phyloP scores from a whole-genome alignment of 1,284 basidiomycete genomes.

The Trichosporon faecale region DNA sequence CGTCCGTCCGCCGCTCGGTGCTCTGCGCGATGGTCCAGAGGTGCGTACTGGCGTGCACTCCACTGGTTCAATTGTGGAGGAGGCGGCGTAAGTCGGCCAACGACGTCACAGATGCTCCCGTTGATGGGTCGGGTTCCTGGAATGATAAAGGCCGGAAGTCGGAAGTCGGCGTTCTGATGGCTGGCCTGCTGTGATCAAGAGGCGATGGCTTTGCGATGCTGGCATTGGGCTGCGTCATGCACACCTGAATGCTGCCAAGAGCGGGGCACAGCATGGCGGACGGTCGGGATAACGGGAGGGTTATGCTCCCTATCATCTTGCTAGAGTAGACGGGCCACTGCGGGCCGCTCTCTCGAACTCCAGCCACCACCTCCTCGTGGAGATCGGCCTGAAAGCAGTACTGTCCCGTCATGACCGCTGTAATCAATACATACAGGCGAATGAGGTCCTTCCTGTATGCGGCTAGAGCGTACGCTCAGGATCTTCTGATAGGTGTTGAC shows the following conservation, averaged over 20 bases:
- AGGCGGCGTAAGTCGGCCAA: not conserved
- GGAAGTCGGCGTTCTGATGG: not conserved
- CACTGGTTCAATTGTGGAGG: not conserved
- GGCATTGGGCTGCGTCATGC: not conserved
- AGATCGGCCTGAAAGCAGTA: not conserved
- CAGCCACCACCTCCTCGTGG: not conserved
- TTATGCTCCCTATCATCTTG: not conserved
- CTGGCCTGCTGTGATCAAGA: not conserved
- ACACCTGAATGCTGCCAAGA: not conserved
- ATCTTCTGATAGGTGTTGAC: no score
- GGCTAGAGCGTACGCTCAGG: no score
- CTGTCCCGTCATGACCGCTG: no score
- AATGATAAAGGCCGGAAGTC: not conserved
- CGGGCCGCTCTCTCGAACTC: no score
- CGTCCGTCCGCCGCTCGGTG: not conserved
- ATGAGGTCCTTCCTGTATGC: no score
- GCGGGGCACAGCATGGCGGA: not conserved
- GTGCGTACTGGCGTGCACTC: not conserved
- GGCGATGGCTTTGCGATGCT: not conserved
- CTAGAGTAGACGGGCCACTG: not conserved
- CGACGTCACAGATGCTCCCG: not conserved
- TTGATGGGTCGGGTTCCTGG: not conserved
- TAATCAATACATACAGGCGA: no score
- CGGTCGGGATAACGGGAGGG: not conserved
- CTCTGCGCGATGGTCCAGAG: not conserved